Base-by-base conservation (phyloP, 257 asterid species). In the Ilex aquifolium region DNA sequence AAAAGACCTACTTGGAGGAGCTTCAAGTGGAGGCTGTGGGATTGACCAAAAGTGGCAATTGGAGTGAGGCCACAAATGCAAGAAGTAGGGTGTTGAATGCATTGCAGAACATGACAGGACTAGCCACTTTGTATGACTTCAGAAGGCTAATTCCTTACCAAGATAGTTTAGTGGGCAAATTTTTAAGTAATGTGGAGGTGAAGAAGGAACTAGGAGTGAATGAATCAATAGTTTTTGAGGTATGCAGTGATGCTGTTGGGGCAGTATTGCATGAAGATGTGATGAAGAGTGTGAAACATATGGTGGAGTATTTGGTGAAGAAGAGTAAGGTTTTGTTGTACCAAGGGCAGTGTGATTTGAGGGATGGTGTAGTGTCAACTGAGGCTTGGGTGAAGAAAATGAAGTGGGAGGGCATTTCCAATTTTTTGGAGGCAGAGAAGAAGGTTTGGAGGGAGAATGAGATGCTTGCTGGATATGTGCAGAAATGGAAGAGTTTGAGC, bases 231-330 rank as follows among this genome's bases (percentile, higher is more conserved):
- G 67, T 60, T 29, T 91, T 80, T 51, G 68, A 68, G 56, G 64
- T 62, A 1, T 91, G 98, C 57, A 87, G 93, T 50, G 70, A 6
- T 32, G 58, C 14, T 2, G 97, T 88, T 60, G 87, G 76, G 8
- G 58, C 56, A 0, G 83, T 75, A 0, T 63, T 91, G 71, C 79
- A 72, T n/a, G 84, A 80, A 4, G 97, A 88, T 51, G 83, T 85
- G 68, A 86, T 88, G 97, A 92, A 86, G 88, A 92, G 97, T 39
- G 92, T 82, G 62, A 85, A 80, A 68, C 32, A 62, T 7, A 85
- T 77, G 97, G 89, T 85, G 59, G 95, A 87, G 48, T 83, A 61
- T 13, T 63, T 88, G 74, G 95, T 86, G 31, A 69, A 56, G 67
- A 82, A 70, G 50, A 82, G 85, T 2, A 86, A 69, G 56, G 88